Evolutionary conservation across 805 yeast species (phyloP), one percentile per base, ranked within the genome.

Genomic region (Candida chauliodis): DNA sequence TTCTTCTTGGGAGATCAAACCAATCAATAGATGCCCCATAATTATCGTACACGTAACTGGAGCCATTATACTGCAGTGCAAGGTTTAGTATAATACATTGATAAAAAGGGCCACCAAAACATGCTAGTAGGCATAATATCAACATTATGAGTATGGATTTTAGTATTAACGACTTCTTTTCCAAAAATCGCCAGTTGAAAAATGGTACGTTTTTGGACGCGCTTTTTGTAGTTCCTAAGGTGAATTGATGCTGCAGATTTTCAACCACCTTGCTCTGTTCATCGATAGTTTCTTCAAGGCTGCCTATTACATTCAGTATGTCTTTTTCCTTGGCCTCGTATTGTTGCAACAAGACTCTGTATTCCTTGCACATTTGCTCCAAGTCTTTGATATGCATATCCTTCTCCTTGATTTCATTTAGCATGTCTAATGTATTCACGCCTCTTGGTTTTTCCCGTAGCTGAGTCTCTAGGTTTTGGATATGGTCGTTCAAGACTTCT

Each of bases 261-360:
- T 35, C 33, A 9, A 58, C 49, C 8, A 59, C 30, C 18, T 40
- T 30, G 20, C 55, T 54, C 47, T 60, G 66, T 30, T 48, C 42
- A 7, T 44, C 37, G 4, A 57, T 31, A 7, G 45, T 47, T 13
- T 24, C 29, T 9, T 28, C 30, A 10, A 42, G 21, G 4, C 36
- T 35, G 2, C 42, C 41, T 26, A 61, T 40, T 16, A 40, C 46
- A 6, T 45, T 33, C 3, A 47, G 29, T 16, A 42, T 37, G 4
- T 44, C 38, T 10, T 30, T 37, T 17, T 52, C 38, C 31, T 37
- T 37, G 34, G 34, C 34, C 30, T 39, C 46, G 17, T 30, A 46
- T 23, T 39, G 42, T 27, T 28, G 34, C 14, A 55, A 36, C 15
- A 48, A 47, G 15, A 45, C 30, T 35, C 48, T 49, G 23, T 50